phyloP scores from a whole-genome alignment of 2,329 filamentous ascomycete species.

The Cadophora luteo-olivacea region DNA sequence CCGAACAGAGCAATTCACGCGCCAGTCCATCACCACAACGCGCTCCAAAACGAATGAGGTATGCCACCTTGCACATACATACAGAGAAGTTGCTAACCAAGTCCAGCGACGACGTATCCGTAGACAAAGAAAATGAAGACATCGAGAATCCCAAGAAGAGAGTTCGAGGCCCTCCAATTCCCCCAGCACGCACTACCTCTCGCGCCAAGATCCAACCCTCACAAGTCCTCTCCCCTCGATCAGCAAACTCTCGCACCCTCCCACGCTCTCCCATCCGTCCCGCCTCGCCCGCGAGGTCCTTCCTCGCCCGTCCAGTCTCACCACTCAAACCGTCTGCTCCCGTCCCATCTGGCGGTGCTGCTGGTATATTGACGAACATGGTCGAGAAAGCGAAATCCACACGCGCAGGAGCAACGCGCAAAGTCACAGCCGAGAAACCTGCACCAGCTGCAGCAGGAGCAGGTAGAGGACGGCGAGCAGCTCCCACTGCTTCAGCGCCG shows the following conservation, averaged over 20 bases:
- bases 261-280: slow-evolving; percentile 39
- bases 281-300: slow-evolving; percentile 61
- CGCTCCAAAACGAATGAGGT: slow-evolving; percentile 60
- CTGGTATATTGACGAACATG: slow-evolving; percentile 60
- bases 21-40: slow-evolving; percentile 41
- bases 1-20: slow-evolving; percentile 34
- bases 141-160: slow-evolving; percentile 75
- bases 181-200: slow-evolving; percentile 48
- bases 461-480: slow-evolving; percentile 39
- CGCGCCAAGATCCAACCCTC: slow-evolving; percentile 53
- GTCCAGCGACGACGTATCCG: slow-evolving; percentile 62
- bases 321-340: slow-evolving; percentile 60
- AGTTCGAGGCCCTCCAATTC: slow-evolving; percentile 45
- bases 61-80: slow-evolving; percentile 26
- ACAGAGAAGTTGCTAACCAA: slow-evolving; percentile 32
- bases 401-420: slow-evolving; percentile 54
- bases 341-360: slow-evolving; percentile 44
- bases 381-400: slow-evolving; percentile 66
- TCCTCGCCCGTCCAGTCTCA: slow-evolving; percentile 64
- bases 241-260: slow-evolving; percentile 72
- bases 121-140: slow-evolving; percentile 79
- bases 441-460: slow-evolving; percentile 27
- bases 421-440: slow-evolving; percentile 33
- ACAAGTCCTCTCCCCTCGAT: slow-evolving; percentile 80
- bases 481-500: slow-evolving; percentile 47